Percentiles rank a stretch among this genome's conserved stretches.
Conservation (phyloP, 2,329 filamentous ascomycete species). For the Escovopsis weberi region DNA sequence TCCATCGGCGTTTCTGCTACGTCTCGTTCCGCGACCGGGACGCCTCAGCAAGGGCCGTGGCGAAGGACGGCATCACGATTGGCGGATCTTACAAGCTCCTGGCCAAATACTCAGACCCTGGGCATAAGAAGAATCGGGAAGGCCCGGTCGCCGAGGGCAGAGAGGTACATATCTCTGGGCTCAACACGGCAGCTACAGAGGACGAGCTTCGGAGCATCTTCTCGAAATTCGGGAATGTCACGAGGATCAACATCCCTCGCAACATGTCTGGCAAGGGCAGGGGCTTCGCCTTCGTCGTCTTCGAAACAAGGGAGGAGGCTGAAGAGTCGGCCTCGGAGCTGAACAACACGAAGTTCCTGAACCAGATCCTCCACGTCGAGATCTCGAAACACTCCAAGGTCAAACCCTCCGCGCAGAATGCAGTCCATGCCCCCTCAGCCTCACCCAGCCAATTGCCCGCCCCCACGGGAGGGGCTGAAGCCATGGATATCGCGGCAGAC, state of each 20-base stretch:
- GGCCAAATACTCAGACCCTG: slow-evolving; percentile 74
- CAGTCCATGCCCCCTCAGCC: slow-evolving; percentile 14
- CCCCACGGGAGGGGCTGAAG: slow-evolving; percentile 24
- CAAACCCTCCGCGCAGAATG: slow-evolving; percentile 37
- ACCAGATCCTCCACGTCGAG: slow-evolving; percentile 52
- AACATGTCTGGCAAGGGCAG: slow-evolving; percentile 54
- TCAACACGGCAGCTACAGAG: slow-evolving; percentile 49
- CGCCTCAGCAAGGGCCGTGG: slow-evolving; percentile 56
- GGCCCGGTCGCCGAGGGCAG: slow-evolving; percentile 76
- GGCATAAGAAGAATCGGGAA: slow-evolving; percentile 59
- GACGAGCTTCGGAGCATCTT: slow-evolving; percentile 59
- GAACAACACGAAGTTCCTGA: slow-evolving; percentile 56
- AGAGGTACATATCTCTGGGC: slow-evolving; percentile 64
- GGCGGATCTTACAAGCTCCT: slow-evolving; percentile 55
- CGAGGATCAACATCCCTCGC: slow-evolving; percentile 55
- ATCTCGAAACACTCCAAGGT: slow-evolving; percentile 41
- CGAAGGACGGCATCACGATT: slow-evolving; percentile 56
- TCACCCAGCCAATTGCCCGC: slow-evolving; percentile 20
- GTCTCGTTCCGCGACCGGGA: slow-evolving; percentile 64
- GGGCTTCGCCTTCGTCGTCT: slow-evolving; percentile 71
- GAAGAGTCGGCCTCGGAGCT: slow-evolving; percentile 50
- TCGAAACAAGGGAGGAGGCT: slow-evolving; percentile 54
- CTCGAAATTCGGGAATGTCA: slow-evolving; percentile 59
- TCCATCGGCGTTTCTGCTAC: slow-evolving; percentile 87
- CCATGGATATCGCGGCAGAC: slow-evolving; percentile 19